These are phyloP conservation scores for Penicillium hordei DNA, from an alignment of 2,329 filamentous ascomycete genomes.

Conservation along the genomic window DNA sequence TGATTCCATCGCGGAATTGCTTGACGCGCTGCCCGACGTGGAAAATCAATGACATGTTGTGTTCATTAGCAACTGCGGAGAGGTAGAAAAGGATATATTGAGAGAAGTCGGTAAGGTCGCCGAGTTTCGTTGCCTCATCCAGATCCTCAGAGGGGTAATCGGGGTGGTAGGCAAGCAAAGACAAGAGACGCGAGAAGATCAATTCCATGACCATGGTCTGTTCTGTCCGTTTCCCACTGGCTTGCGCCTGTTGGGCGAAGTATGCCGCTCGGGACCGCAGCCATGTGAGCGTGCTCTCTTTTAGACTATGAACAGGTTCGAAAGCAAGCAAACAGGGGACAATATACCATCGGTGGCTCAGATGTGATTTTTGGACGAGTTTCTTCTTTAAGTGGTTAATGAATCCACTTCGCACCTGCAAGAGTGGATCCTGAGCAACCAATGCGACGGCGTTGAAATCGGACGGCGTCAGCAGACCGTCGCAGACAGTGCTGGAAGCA, in stretches of 20 bases:
- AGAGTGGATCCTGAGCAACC: slow-evolving; percentile 73
- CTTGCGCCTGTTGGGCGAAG: slow-evolving; percentile 53
- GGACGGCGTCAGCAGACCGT: slow-evolving; percentile 68
- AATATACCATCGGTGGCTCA: slow-evolving; percentile 83
- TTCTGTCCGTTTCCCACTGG: slow-evolving; percentile 41
- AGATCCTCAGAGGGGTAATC: slow-evolving; percentile 62
- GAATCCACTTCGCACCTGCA: slow-evolving; percentile 74
- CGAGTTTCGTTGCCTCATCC: slow-evolving; percentile 49
- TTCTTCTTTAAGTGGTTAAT: slow-evolving; percentile 80
- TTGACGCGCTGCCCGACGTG: slow-evolving; percentile 92
- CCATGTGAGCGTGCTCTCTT: slow-evolving; percentile 79
- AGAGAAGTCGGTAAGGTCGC: slow-evolving; percentile 73
- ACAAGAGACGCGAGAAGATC: slow-evolving; percentile 77
- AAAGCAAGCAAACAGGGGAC: slow-evolving; percentile 89
- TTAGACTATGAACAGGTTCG: slow-evolving; percentile 74
- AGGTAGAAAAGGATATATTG: slow-evolving; percentile 91
- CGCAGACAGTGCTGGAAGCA: slow-evolving; percentile 67
- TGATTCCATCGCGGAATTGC: slow-evolving; percentile 78
- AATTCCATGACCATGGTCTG: slow-evolving; percentile 72
- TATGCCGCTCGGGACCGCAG: slow-evolving; percentile 74
- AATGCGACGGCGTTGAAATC: slow-evolving; percentile 82
- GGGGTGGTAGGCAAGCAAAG: slow-evolving; percentile 87
- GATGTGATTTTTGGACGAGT: slow-evolving; percentile 56
- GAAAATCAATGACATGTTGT: slow-evolving; percentile 84
- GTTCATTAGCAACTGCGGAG: slow-evolving; percentile 74